These are phyloP conservation scores for Tylopilus rubrobrunneus DNA, from an alignment of 768 basidiomycete genomes.

Conservation along the genomic window DNA sequence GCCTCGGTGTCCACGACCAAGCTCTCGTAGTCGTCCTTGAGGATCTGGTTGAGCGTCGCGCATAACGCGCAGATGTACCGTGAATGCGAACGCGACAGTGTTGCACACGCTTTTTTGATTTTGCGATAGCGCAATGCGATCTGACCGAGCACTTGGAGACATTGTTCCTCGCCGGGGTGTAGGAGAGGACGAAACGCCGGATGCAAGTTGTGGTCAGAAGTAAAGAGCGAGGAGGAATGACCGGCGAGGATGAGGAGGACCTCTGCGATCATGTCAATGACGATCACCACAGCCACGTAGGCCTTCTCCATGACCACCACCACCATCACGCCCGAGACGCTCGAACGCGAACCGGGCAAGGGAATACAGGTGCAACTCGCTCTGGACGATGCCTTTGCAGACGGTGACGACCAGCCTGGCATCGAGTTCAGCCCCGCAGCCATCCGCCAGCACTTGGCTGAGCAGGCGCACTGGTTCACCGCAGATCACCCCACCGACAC, in stretches of 20 bases:
- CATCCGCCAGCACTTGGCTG: constrained; percentile 61
- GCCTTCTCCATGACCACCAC: constrained; percentile 15
- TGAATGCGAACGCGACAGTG: constrained; percentile 55
- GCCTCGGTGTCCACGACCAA: constrained; percentile 79
- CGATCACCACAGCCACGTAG: constrained; percentile 9
- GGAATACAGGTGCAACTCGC: constrained; percentile 29
- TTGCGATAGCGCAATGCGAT: constrained; percentile 74
- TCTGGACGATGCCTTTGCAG: constrained; percentile 69
- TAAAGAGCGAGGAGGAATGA: constrained; percentile 83
- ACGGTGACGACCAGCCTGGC: constrained; percentile 41
- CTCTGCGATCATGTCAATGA: constrained; percentile 62
- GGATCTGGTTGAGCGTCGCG: constrained; percentile 65
- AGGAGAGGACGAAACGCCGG: constrained; percentile 67
- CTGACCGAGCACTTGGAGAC: constrained; percentile 71
- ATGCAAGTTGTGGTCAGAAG: constrained; percentile 51
- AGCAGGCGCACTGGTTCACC: constrained; percentile 38
- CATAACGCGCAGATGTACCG: constrained; percentile 79
- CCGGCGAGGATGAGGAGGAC: constrained; percentile 83
- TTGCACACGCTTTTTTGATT: constrained; percentile 55
- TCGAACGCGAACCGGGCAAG: constrained; percentile 26
- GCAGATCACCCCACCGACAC: constrained; percentile 27
- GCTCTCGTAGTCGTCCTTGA: constrained; percentile 76
- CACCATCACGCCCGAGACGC: background rate
- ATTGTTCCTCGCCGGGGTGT: constrained; percentile 86
- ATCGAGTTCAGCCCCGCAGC: constrained; percentile 57